Evolutionary conservation across 176 grass and related monocot species (phyloP).

Genomic region (Avena atlantica): DNA sequence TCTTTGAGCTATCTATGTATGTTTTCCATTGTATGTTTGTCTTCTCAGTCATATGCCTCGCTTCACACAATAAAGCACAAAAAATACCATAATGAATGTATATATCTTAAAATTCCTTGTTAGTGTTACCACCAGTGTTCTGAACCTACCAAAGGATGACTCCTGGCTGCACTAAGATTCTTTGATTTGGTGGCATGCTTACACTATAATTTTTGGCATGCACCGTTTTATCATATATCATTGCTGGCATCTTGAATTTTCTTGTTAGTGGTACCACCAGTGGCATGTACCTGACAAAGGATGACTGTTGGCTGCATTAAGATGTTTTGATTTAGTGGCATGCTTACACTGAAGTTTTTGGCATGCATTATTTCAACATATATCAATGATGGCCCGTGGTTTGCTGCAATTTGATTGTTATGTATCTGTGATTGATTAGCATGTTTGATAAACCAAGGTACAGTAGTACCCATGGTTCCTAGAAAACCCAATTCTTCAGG

Average conservation of each 20-base stretch:
- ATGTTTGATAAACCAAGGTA: slow-evolving; percentile 6
- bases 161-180: neutral
- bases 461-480: neutral
- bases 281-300: too few species aligned
- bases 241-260: neutral
- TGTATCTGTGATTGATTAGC: neutral
- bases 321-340: too few species aligned
- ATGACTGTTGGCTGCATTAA: too few species aligned
- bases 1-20: too few species aligned
- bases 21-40: too few species aligned
- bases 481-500: too few species aligned
- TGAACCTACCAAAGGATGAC: neutral
- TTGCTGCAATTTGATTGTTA: neutral
- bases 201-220: slow-evolving; percentile 2
- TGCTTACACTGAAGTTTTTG: too few species aligned
- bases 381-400: too few species aligned
- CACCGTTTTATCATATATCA: slow-evolving; percentile 3
- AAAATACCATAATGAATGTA: too few species aligned
- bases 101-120: neutral
- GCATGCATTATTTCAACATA: too few species aligned
- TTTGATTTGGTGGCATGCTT: neutral
- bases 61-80: too few species aligned
- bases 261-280: neutral
- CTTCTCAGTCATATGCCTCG: too few species aligned
- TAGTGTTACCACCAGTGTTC: slow-evolving; percentile 12